A percentile compares a stretch with the other conserved stretches of the same genome.
phyloP scores from a whole-genome alignment of 179 eudicot species.

The Heliamphora pulchella region DNA sequence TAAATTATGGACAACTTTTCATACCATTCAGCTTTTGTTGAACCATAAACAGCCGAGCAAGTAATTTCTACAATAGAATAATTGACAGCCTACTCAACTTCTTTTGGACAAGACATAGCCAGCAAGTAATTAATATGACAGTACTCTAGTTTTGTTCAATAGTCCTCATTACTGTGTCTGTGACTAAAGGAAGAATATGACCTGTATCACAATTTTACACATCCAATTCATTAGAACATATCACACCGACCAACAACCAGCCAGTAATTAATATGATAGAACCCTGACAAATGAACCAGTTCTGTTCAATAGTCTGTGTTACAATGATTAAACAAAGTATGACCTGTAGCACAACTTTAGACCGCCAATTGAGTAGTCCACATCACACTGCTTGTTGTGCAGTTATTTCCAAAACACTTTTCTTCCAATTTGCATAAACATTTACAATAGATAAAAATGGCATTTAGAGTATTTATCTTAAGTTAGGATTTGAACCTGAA shows the following conservation, averaged over 20 bases:
- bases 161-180: not conserved
- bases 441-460: conserved; percentile 27
- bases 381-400: conserved; percentile 22
- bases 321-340: conserved; percentile 23
- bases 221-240: not conserved
- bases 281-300: conserved; percentile 15
- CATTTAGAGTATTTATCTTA: conserved; percentile 41
- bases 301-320: conserved; percentile 27
- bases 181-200: not conserved
- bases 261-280: not conserved
- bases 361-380: conserved; percentile 56
- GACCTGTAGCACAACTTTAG: conserved; percentile 56
- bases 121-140: not conserved
- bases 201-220: not conserved
- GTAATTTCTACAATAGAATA: not conserved
- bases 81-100: not conserved
- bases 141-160: not conserved
- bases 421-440: conserved; percentile 22
- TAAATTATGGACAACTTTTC: not conserved
- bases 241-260: not conserved
- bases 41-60: not conserved
- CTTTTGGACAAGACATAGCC: not conserved
- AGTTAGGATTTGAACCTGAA: conserved; percentile 52
- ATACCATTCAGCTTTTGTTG: not conserved
- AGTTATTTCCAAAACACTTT: conserved; percentile 21